These are phyloP conservation scores for Thraustochytrium sp. DNA, from an alignment of 352 stramenopile species.

Conservation along the genomic window DNA sequence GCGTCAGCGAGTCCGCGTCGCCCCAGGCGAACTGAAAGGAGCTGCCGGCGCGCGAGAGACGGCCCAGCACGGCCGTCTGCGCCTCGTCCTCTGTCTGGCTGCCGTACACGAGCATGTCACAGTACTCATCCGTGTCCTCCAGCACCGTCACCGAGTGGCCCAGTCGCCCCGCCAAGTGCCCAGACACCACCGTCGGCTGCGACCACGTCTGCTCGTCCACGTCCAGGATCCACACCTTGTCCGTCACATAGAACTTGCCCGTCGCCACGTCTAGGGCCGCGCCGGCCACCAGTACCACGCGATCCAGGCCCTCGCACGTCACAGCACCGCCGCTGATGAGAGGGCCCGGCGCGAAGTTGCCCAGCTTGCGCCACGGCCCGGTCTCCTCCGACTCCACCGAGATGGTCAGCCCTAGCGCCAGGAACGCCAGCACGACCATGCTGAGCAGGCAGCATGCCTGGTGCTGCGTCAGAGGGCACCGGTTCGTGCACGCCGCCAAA, in stretches of 20 bases:
- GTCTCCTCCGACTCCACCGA: neutral
- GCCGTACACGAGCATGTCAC: neutral
- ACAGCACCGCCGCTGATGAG: neutral
- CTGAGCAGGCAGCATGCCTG: neutral
- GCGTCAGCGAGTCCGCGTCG: neutral
- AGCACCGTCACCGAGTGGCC: neutral
- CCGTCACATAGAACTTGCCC: neutral
- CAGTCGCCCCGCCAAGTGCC: neutral
- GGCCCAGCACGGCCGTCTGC: neutral
- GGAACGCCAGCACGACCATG: neutral
- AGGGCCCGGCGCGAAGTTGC: neutral
- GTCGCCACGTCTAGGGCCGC: neutral
- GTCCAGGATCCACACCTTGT: neutral
- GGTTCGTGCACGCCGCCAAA: no score
- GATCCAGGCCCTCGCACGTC: neutral
- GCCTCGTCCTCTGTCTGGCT: neutral
- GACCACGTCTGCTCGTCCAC: neutral
- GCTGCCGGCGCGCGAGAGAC: neutral
- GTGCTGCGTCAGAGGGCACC: neutral
- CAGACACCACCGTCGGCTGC: neutral
- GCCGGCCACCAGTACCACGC: neutral
- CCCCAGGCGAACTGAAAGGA: neutral
- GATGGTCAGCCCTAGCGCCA: neutral
- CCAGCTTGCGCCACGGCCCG: neutral
- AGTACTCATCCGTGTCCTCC: neutral